Percentiles rank a stretch among this genome's conserved stretches.
Evolutionary conservation across 441 rosid genomes (phyloP).

Genomic region (Euphorbia schlechtendalii): DNA sequence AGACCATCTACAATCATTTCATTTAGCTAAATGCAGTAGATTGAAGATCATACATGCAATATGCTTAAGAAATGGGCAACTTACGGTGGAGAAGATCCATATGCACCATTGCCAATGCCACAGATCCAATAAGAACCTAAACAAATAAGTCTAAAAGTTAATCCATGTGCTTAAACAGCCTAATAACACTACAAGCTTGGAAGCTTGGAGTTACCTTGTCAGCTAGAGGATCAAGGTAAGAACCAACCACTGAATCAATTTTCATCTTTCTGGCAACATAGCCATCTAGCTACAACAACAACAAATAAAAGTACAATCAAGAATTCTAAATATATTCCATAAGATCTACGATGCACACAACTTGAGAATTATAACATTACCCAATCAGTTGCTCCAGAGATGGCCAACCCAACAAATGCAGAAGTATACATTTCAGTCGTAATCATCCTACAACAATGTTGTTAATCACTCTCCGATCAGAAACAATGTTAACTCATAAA

Average conservation of each 20-base stretch:
- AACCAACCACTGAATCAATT: conserved; percentile 87
- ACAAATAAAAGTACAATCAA: background rate
- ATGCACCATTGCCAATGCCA: conserved; percentile 80
- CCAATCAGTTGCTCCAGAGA: conserved; percentile 89
- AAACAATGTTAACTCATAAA: background rate
- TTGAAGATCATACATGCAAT: too few relatives aligned
- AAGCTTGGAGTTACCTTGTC: conserved; percentile 62
- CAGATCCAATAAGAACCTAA: conserved; percentile 89
- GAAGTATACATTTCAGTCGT: conserved; percentile 63
- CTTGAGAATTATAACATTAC: conserved; percentile 28
- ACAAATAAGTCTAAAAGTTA: conserved; percentile 2
- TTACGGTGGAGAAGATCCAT: conserved; percentile 71
- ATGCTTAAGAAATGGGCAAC: conserved; percentile 23
- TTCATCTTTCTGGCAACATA: conserved; percentile 85
- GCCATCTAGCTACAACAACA: conserved; percentile 69
- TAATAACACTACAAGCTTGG: too few relatives aligned
- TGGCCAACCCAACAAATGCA: conserved; percentile 57
- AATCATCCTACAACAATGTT: conserved; percentile 70
- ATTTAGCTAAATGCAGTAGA: too few relatives aligned
- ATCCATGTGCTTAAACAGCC: background rate
- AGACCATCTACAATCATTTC: too few relatives aligned
- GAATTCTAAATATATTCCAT: background rate
- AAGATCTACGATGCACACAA: background rate
- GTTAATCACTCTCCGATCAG: conserved; percentile 4
- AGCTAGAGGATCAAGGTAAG: conserved; percentile 95